Evolutionary conservation across 176 grass and related monocot species (phyloP), one percentile per base, ranked within the genome.

Genomic region (Oryza coarctata): DNA sequence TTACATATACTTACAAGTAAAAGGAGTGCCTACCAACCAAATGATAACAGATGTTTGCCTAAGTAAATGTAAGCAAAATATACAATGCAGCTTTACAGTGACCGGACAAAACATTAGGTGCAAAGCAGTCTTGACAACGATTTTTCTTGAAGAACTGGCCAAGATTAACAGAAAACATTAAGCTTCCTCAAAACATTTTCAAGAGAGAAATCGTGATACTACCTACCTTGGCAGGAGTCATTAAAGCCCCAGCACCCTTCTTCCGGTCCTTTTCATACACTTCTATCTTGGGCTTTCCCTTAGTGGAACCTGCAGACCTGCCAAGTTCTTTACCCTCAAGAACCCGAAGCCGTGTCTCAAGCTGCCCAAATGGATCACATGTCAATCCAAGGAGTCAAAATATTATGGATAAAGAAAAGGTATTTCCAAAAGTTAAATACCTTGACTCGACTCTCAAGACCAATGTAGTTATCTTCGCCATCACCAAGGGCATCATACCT

Each of bases 211-310:
- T 11, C 12, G 34, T 70, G 75, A 45, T 39, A 61, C 22, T 40
- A 35, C 49, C 84, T 76, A 98, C 95, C 90, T 91, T 94, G 66
- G 95, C 86, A 80, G 88, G 76, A 76, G 92, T 91, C 25, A 91
- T 89, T 72, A 95, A 80, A 74, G 94, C 88, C 69, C 95, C 95
- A 71, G 87, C 41, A 33, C 95, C 90, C 32, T 91, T 94, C 92
- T 95, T 98, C 74, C 85, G 17, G 28, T 98, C 92, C 71, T 98
- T 98, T 40, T 90, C 92, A 63, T 98, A 98, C 18, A 86, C 43
- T 78, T 98, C 90, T 78, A 95, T 98, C 86, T 89, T 98, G 20
- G 90, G 95, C 40, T 91, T 98, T 35, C 92, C 92, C 85, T 93
- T 95, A 9, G 85, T 76, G 32, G 92, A 91, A 70, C 95, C 79